Percentiles rank a stretch among this genome's conserved stretches.
Conservation (phyloP, 2,329 filamentous ascomycete species). For the Monosporascus sp. region DNA sequence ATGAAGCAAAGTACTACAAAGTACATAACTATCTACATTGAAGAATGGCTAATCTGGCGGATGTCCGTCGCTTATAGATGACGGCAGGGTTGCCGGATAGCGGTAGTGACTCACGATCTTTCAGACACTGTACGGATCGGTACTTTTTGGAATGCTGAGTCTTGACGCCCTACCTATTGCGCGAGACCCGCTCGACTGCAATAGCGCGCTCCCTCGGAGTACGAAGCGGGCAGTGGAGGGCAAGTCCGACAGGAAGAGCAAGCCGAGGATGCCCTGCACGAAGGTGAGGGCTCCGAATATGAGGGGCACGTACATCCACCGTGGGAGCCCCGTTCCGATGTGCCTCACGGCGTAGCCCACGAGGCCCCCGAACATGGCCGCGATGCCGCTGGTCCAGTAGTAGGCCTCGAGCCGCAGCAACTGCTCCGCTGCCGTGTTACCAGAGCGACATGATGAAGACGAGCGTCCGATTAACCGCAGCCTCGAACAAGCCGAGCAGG, state of each 20-base stretch:
- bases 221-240: slow-evolving; percentile 56
- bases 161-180: slow-evolving; percentile 48
- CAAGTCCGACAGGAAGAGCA: slow-evolving; percentile 55
- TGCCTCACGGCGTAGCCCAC: slow-evolving; percentile 54
- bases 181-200: slow-evolving; percentile 45
- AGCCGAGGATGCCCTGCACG: slow-evolving; percentile 50
- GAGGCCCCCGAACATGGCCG: slow-evolving; percentile 55
- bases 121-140: slow-evolving; percentile 40
- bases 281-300: slow-evolving; percentile 52
- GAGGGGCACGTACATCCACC: slow-evolving; percentile 41
- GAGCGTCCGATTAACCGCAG: slow-evolving; percentile 48
- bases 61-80: no score
- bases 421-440: slow-evolving; percentile 38
- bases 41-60: no score
- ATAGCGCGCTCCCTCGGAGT: slow-evolving; percentile 48
- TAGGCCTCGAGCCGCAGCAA: slow-evolving; percentile 48
- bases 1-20: no score
- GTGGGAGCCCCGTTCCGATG: slow-evolving; percentile 31
- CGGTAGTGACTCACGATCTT: slow-evolving; percentile 29
- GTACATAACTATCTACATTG: no score
- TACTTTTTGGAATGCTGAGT: slow-evolving; percentile 43
- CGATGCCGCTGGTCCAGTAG: slow-evolving; percentile 54
- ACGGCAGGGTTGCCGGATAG: background rate
- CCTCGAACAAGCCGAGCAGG: slow-evolving; percentile 51
- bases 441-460: slow-evolving; percentile 29